A percentile compares a stretch with the other conserved stretches of the same genome.
Evolutionary conservation across 192 early-diverging fungal genomes (phyloP).

Genomic region (Coemansia sp.): DNA sequence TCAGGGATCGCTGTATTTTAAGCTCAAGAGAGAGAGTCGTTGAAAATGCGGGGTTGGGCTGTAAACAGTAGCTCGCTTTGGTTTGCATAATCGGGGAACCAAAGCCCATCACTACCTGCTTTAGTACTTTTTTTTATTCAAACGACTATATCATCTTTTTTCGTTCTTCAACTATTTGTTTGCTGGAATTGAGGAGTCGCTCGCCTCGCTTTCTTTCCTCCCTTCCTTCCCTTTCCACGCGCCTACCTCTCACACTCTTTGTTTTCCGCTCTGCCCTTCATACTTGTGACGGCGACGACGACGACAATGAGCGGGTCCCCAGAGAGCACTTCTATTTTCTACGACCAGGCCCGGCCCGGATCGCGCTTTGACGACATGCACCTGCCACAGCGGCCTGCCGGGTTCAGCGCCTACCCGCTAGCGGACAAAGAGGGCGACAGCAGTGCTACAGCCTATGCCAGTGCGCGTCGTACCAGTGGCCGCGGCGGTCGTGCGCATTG

Average conservation of each 20-base stretch:
- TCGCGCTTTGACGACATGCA: slow-evolving; percentile 36
- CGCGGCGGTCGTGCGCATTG: not conserved
- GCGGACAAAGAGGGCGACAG: slow-evolving; percentile 10
- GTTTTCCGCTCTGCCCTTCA: not conserved
- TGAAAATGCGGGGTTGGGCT: not conserved
- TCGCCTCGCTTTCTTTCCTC: not conserved
- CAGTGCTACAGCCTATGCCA: not conserved
- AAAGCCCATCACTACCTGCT: not conserved
- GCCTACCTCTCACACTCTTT: not conserved
- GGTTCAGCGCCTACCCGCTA: slow-evolving; percentile 47
- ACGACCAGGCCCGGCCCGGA: slow-evolving; percentile 32
- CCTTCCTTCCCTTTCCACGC: no score
- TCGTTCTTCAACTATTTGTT: not conserved
- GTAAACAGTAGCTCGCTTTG: not conserved
- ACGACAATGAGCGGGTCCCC: slow-evolving; percentile 4
- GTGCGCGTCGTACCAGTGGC: not conserved
- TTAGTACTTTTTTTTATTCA: not conserved
- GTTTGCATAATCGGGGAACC: not conserved
- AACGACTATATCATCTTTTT: not conserved
- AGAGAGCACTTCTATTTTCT: slow-evolving; percentile 22
- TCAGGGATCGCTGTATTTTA: not conserved
- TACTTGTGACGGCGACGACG: not conserved
- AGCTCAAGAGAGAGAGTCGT: not conserved
- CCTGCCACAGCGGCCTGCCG: slow-evolving; percentile 25
- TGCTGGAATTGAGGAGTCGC: not conserved